Conservation (phyloP, 352 stramenopile species). For the Phytophthora ramorum region DNA sequence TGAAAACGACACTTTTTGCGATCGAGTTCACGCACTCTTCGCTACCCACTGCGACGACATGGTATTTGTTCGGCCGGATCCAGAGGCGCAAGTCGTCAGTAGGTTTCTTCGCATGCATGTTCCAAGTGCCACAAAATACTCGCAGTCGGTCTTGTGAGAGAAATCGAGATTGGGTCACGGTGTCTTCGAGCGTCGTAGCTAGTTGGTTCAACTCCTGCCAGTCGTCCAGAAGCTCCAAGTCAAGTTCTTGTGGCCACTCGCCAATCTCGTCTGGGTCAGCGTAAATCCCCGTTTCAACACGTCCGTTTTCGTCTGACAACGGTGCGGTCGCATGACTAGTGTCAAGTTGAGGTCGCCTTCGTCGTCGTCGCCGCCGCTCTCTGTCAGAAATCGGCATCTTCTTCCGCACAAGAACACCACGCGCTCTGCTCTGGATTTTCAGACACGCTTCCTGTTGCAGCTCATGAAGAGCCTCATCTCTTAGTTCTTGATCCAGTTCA, state of each 20-base stretch:
- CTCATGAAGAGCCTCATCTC: slow-evolving; percentile 50
- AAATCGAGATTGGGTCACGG: slow-evolving; percentile 47
- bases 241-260: slow-evolving; percentile 61
- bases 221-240: slow-evolving; percentile 53
- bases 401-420: slow-evolving; percentile 44
- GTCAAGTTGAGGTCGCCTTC: slow-evolving; percentile 10
- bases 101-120: slow-evolving; percentile 83
- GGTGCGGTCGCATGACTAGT: not conserved
- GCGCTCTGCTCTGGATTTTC: slow-evolving; percentile 51
- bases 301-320: not conserved
- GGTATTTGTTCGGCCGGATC: slow-evolving; percentile 83
- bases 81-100: slow-evolving; percentile 66
- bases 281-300: slow-evolving; percentile 19
- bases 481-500: slow-evolving; percentile 49
- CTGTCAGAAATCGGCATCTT: slow-evolving; percentile 28
- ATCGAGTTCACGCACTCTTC: slow-evolving; percentile 96
- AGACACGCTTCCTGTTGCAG: slow-evolving; percentile 38
- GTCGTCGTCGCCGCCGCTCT: slow-evolving; percentile 15
- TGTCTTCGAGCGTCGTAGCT: slow-evolving; percentile 25
- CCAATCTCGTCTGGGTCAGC: slow-evolving; percentile 32
- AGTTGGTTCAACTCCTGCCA: slow-evolving; percentile 63
- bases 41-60: slow-evolving; percentile 89
- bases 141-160: slow-evolving; percentile 53
- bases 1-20: slow-evolving; percentile 93
- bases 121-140: slow-evolving; percentile 88